Base-by-base conservation (phyloP, 2,329 filamentous ascomycete species). In the Sclerotinia minor region DNA sequence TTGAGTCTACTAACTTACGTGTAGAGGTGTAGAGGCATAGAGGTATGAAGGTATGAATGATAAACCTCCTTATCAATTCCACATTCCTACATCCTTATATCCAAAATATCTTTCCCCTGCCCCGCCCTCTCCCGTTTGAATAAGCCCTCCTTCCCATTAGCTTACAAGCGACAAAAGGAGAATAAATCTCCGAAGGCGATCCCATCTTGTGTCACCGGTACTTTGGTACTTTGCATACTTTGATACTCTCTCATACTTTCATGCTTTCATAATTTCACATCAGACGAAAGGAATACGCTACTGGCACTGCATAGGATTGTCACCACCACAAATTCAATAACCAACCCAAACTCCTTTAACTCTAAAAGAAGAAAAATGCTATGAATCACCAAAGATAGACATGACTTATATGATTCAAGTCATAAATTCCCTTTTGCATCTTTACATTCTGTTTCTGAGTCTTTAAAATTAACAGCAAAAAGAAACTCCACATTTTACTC, bases 381-480 rank as follows among this genome's bases (percentile, higher is more conserved):
- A 41, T 57, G 54, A 57, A 57, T 57, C 54, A 57, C n/a, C 35
- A 41, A 57, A 57, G 54, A 38, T 57, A 49, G 45, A 61, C 57
- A 32, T 45, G 41, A 35, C 35, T 58, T 49, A 49, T 50, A 24
- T 61, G 58, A 61, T 61, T 49, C 58, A 50, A 49, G 29, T 60
- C 58, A 61, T 35, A 49, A 49, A 24, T 49, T 15, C 32, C 41
- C 35, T 24, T 49, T 61, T 19, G 35, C 29, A 26, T 24, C 44
- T 17, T 11, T n/a, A 3, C 29, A 29, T 47, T 35, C 45, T 17
- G 53, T 17, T 35, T 55, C 53, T 55, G 59, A 38, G 32, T 49
- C 59, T 24, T 50, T 50, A 17, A 26, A 50, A 50, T 61, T 50
- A 61, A 61, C n/a, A 21, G 19, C 38, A 50, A 50, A 38, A 26